Evolutionary conservation across 768 basidiomycete species (phyloP), one percentile per base, ranked within the genome.

Genomic region (Boletus fagicola): DNA sequence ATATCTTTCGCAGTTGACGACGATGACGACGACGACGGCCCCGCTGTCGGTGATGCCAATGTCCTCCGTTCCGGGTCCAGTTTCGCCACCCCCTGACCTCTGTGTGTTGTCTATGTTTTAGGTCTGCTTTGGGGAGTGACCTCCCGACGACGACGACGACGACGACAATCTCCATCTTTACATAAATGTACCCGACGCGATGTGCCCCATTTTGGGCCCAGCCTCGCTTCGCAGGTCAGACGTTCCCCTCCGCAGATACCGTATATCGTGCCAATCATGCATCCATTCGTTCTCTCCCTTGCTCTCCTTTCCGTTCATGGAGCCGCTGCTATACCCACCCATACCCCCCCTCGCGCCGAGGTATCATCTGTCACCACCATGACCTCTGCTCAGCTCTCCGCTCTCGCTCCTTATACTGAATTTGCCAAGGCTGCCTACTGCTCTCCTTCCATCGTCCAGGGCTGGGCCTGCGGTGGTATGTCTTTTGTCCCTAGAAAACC

Each of bases 341-440:
- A 28, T 28, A 5, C 24, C 28, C 47, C 15, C 24, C 24, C 44
- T 16, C 9, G 24, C 5, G 9, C 9, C 44, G 9, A 26, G 24
- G 44, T 45, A 26, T 10, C 26, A 6, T 49, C 52, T 11, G 67
- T 73, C 48, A 69, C 61, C 13, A 13, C 50, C 20, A 53, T 77
- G 40, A 51, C 78, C 0, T 13, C 72, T 0, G 46, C 64, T 0
- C 68, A 76, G 49, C 64, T 82, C 43, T 53, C 73, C 12, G 68
- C 57, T n/a, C 73, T 80, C 28, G 69, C 73, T 1, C 81, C 82
- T 10, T 83, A 74, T 51, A 76, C 79, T 0, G 73, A 81, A 64
- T 80, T 85, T 64, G 80, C 83, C 24, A 73, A 80, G 30, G 83
- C 82, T 2, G 79, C 83, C 16, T 84, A 85, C 65, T 84, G 83